Percentiles rank a stretch among this genome's conserved stretches.
These are phyloP conservation scores for Phialocephala sp. DNA, from an alignment of 2,329 filamentous ascomycete species.

Conservation along the genomic window DNA sequence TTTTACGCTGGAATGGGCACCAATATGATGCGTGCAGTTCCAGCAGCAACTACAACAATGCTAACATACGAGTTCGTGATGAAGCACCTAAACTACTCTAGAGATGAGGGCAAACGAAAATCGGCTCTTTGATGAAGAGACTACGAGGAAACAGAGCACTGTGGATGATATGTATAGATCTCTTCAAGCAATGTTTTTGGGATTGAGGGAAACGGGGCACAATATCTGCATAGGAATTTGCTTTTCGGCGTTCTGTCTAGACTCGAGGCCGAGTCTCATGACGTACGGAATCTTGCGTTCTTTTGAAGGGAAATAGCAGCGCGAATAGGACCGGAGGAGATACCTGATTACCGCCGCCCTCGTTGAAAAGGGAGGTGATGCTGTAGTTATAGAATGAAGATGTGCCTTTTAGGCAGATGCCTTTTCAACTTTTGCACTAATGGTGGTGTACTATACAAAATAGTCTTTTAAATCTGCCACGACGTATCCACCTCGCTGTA, in stretches of 20 bases:
- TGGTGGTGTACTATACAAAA: conserved; percentile 7
- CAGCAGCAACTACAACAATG: conserved; percentile 96
- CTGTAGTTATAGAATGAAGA: conserved; percentile 22
- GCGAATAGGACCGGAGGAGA: conserved; percentile 15
- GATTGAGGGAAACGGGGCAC: conserved; percentile 14
- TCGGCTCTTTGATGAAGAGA: conserved; percentile 25
- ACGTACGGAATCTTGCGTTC: conserved; percentile 6
- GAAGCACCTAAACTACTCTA: conserved; percentile 38
- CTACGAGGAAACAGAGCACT: conserved; percentile 2
- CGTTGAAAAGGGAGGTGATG: conserved; percentile 12
- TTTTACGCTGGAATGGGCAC: conserved; percentile 98
- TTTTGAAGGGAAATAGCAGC: conserved; percentile 12
- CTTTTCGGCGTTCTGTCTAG: conserved; percentile 31
- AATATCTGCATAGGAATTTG: conserved; percentile 9
- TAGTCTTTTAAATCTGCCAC: neutral
- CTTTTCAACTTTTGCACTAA: conserved; percentile 6
- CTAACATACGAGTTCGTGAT: conserved; percentile 86
- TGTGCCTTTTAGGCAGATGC: conserved; percentile 4
- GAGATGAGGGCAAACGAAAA: conserved; percentile 37
- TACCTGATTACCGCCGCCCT: conserved; percentile 22
- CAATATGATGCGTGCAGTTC: conserved; percentile 95
- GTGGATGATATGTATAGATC: conserved; percentile 31
- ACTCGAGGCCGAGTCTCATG: conserved; percentile 15
- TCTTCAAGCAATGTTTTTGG: conserved; percentile 23
- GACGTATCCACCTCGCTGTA: neutral